Evolutionary conservation across 2,329 filamentous ascomycete species (phyloP).

Genomic region (Emericellopsis cladophorae): DNA sequence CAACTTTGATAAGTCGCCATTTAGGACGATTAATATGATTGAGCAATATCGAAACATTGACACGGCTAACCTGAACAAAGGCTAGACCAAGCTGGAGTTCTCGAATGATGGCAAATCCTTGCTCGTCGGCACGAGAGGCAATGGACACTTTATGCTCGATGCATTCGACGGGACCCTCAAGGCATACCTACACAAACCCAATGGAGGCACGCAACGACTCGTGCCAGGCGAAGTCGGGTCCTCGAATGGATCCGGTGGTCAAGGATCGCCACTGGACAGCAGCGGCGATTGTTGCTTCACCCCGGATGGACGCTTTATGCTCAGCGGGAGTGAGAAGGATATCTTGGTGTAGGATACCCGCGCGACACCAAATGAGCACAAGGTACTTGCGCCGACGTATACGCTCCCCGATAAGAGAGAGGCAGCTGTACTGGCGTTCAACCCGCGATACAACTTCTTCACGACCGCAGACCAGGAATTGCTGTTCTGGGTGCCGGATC

Average conservation of each 20-base stretch:
- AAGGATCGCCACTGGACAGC: conserved; percentile 31
- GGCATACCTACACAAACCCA: conserved; percentile 54
- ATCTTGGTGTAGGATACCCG: conserved; percentile 76
- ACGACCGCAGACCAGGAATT: conserved; percentile 81
- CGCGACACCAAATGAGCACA: conserved; percentile 37
- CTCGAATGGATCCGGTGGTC: conserved; percentile 20
- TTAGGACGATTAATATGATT: conserved; percentile 71
- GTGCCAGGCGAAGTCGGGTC: conserved; percentile 37
- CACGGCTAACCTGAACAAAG: conserved; percentile 46
- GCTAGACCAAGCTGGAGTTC: conserved; percentile 90
- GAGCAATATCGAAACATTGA: conserved; percentile 36
- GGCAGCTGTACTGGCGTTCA: conserved; percentile 70
- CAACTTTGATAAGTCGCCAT: conserved; percentile 86
- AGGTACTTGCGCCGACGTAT: conserved; percentile 48
- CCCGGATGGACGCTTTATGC: conserved; percentile 77
- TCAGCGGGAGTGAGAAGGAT: conserved; percentile 66
- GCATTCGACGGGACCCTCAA: conserved; percentile 75
- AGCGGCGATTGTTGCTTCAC: conserved; percentile 79
- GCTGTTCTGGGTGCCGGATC: conserved; percentile 66
- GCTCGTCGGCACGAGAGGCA: conserved; percentile 70
- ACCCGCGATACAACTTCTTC: conserved; percentile 84
- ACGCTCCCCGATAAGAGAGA: conserved; percentile 55
- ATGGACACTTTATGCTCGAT: conserved; percentile 85
- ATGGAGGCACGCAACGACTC: conserved; percentile 32
- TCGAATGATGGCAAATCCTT: conserved; percentile 89